A percentile compares a stretch with the other conserved stretches of the same genome.
phyloP scores from a whole-genome alignment of 768 basidiomycete species.

The Mycena crocata region DNA sequence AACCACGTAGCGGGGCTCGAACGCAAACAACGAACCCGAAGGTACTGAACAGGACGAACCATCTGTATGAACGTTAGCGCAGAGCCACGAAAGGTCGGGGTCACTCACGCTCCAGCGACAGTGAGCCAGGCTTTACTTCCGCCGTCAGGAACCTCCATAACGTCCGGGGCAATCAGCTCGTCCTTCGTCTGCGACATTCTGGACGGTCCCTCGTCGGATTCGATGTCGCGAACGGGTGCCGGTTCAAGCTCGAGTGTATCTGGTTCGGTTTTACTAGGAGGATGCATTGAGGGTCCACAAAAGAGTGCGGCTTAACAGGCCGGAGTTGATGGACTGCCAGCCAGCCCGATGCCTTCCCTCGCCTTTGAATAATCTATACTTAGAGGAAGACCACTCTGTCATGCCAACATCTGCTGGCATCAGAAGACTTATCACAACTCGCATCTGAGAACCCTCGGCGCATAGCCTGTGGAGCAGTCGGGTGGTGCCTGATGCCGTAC shows the following conservation, averaged over 20 bases:
- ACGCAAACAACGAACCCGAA: constrained; percentile 12
- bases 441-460: not conserved
- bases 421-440: not conserved
- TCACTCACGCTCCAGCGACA: constrained; percentile 16
- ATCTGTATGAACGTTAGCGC: not conserved
- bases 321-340: not conserved
- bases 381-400: not conserved
- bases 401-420: constrained; percentile 12
- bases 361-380: not conserved
- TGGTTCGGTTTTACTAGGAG: not conserved
- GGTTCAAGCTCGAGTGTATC: not conserved
- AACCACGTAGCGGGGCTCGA: not conserved
- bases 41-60: constrained; percentile 24
- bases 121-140: constrained; percentile 22
- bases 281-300: not conserved
- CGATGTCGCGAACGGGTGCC: not conserved
- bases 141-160: constrained; percentile 18
- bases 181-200: constrained; percentile 25
- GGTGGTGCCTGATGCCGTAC: not conserved
- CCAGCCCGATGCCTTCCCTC: not conserved
- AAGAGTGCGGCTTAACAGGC: not conserved
- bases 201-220: constrained; percentile 8
- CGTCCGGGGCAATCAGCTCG: not conserved
- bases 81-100: not conserved
- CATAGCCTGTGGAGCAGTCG: not conserved